These are phyloP conservation scores for Pneumocystis jirovecii DNA, from an alignment of 1,139 yeast species.

Conservation along the genomic window DNA sequence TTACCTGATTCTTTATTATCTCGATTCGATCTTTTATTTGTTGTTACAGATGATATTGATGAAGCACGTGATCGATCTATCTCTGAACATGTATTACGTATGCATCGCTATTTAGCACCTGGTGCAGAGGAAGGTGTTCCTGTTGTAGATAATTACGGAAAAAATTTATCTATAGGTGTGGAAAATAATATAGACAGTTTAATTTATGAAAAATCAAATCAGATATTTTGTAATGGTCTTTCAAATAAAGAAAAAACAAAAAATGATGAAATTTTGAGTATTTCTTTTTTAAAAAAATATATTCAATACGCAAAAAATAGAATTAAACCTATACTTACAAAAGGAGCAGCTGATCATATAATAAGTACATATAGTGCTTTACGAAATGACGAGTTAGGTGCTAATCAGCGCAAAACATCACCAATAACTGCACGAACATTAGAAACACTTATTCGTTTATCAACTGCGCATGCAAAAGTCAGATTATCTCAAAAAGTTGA, in stretches of 20 bases:
- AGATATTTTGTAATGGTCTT: slow-evolving; percentile 72
- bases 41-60: slow-evolving; percentile 88
- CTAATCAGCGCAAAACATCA: slow-evolving; percentile 66
- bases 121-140: slow-evolving; percentile 94
- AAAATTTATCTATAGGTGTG: slow-evolving; percentile 7
- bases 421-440: slow-evolving; percentile 97
- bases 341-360: slow-evolving; percentile 66
- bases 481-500: slow-evolving; percentile 65
- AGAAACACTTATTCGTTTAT: slow-evolving; percentile 85
- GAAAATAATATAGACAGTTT: slow-evolving; percentile 33
- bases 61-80: slow-evolving; percentile 73
- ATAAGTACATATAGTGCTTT: slow-evolving; percentile 66
- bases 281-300: slow-evolving; percentile 80
- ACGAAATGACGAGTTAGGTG: slow-evolving; percentile 64
- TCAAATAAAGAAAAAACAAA: slow-evolving; percentile 27
- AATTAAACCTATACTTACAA: slow-evolving; percentile 64
- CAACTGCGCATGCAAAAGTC: slow-evolving; percentile 95
- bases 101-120: slow-evolving; percentile 80
- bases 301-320: slow-evolving; percentile 89
- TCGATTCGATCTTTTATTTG: slow-evolving; percentile 89
- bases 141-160: slow-evolving; percentile 41
- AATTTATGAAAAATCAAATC: slow-evolving; percentile 70
- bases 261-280: slow-evolving; percentile 53
- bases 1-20: slow-evolving; percentile 91
- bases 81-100: slow-evolving; percentile 86